Base-by-base conservation (phyloP, 1,284 basidiomycete genomes). In the Violaceomyces palustris region DNA sequence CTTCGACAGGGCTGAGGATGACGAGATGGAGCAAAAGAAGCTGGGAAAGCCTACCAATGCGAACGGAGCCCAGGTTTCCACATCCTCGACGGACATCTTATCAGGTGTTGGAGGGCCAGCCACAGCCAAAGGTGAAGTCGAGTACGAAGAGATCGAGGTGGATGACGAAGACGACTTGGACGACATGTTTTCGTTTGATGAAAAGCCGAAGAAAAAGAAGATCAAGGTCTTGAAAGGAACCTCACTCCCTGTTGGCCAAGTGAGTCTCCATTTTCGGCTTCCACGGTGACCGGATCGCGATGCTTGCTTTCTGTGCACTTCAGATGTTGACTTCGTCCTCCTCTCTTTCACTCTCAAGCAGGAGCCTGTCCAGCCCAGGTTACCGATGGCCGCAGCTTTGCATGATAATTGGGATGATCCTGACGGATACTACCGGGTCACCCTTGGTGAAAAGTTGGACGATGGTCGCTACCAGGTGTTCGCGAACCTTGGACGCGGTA, bases 381-480 rank as follows among this genome's bases (percentile, higher is more conserved):
- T n/a, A n/a, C 14, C 35, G 2, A 26, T 30, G 3, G 31, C 39
- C 6, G 63, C 66, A 3, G 66, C 59, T 8, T 65, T 79, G 15
- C 74, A 75, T 8, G 79, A 80, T 69, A 79, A 80, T 48, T 78
- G 75, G 41, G 80, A 81, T 45, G 94, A 98, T 74, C 72, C 85
- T 0, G 94, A 99, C 74, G 94, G 94, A 0, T 98, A 98, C 73
- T 97, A 98, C 74, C 83, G 84, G 50, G 82, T 94, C 52, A 91
- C 93, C 37, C 81, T 97, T 5, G 94, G 93, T 36, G 94, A 98
- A 75, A 55, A 50, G 24, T 82, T 92, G 45, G 78, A 96, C n/a
- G 88, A 94, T 63, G 91, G 89, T 2, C 81, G 86, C 33, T 99
- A 97, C 74, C 90, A 96, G 71, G 88, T 98, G 10, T 93, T 88